Evolutionary conservation across 257 asterid genomes (phyloP).

Genomic region (Capsicum rhomboideum): DNA sequence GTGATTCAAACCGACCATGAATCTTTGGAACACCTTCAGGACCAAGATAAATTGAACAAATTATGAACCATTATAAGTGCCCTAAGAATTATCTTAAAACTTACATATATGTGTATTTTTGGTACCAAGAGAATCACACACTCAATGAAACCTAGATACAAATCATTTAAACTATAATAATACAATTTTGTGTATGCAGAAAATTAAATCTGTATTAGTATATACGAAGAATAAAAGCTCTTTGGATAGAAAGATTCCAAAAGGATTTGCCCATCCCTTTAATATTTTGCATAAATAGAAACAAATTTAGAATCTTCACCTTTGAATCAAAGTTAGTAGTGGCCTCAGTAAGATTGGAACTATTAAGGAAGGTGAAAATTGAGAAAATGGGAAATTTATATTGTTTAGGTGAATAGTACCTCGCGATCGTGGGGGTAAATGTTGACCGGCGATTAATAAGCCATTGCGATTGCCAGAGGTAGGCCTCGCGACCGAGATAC

Average conservation of each 20-base stretch:
- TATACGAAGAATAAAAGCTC: neutral
- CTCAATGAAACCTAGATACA: neutral
- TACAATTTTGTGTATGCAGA: neutral
- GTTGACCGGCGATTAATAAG: too few species aligned
- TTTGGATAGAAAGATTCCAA: slow-evolving; percentile 2
- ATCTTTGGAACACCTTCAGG: too few species aligned
- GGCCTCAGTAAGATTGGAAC: too few species aligned
- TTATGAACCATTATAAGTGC: neutral
- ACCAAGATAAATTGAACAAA: too few species aligned
- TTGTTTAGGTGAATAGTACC: too few species aligned
- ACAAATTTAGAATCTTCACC: neutral
- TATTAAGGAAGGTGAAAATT: too few species aligned
- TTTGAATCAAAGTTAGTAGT: too few species aligned
- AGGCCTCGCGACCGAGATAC: too few species aligned
- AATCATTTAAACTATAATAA: neutral
- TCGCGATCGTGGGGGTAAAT: too few species aligned
- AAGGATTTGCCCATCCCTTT: neutral
- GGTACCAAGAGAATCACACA: neutral
- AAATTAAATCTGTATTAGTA: neutral
- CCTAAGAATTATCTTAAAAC: neutral
- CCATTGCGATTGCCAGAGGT: too few species aligned
- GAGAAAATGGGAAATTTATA: too few species aligned
- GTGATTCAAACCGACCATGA: too few species aligned
- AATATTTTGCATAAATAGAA: neutral
- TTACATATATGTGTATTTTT: neutral